Percentiles rank a stretch among this genome's conserved stretches.
These are phyloP conservation scores for Peronospora destructor DNA, from an alignment of 352 stramenopile genomes.

Conservation along the genomic window DNA sequence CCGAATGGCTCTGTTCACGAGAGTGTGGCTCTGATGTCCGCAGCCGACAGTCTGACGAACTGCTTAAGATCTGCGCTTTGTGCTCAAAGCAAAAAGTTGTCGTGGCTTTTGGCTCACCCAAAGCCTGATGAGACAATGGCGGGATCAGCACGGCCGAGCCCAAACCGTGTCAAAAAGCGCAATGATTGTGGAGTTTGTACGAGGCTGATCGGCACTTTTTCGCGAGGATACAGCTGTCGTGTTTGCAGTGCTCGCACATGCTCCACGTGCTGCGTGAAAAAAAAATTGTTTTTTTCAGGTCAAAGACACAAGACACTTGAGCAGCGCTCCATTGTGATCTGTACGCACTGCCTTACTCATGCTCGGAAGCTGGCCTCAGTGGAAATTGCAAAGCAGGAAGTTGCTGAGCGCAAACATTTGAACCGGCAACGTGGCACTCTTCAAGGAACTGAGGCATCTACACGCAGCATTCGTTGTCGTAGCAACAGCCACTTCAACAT, in stretches of 20 bases:
- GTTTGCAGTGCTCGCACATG: slow-evolving; percentile 32
- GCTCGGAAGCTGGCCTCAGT: slow-evolving; percentile 25
- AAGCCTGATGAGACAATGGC: slow-evolving; percentile 10
- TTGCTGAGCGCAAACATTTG: slow-evolving; percentile 12
- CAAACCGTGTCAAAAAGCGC: slow-evolving; percentile 16
- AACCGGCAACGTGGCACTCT: slow-evolving; percentile 8
- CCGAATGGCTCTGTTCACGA: slow-evolving; percentile 30
- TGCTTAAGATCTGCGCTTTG: slow-evolving; percentile 30
- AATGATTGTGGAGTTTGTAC: slow-evolving; percentile 32
- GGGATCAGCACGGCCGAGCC: slow-evolving; percentile 15
- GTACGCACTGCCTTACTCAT: slow-evolving; percentile 31
- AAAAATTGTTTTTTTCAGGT: slow-evolving; percentile 34
- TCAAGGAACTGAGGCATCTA: slow-evolving; percentile 1
- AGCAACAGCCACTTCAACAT: slow-evolving; percentile 14
- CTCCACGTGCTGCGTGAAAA: slow-evolving; percentile 30
- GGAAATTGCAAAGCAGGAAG: slow-evolving; percentile 29
- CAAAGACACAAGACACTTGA: slow-evolving; percentile 27
- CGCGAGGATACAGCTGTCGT: slow-evolving; percentile 23
- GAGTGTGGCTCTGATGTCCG: slow-evolving; percentile 27
- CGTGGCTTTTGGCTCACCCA: slow-evolving; percentile 33
- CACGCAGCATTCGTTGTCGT: slow-evolving; percentile 7
- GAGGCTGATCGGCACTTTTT: slow-evolving; percentile 27
- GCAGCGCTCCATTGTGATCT: slow-evolving; percentile 26
- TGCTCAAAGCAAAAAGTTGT: slow-evolving; percentile 50
- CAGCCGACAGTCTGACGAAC: slow-evolving; percentile 31